A percentile compares a stretch with the other conserved stretches of the same genome.
Evolutionary conservation across 768 basidiomycete species (phyloP).

Genomic region (Pleurotus djamor): DNA sequence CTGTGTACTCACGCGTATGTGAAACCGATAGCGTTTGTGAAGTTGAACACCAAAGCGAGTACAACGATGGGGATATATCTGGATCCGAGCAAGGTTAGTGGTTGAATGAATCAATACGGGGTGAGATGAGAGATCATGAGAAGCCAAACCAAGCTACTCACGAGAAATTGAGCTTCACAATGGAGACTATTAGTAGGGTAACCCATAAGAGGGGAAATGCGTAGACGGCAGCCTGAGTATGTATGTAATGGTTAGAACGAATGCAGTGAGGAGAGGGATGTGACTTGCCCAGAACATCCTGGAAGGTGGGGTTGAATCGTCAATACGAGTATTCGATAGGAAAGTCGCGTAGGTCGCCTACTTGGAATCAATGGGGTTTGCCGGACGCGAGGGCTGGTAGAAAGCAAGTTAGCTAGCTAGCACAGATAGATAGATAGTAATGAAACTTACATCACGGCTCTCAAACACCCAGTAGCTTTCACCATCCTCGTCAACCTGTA

Average conservation of each 20-base stretch:
- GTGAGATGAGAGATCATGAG: background rate
- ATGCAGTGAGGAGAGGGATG: slow-evolving; percentile 3
- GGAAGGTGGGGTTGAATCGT: slow-evolving; percentile 6
- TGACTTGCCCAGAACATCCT: slow-evolving; percentile 91
- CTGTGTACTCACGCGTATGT: slow-evolving; percentile 76
- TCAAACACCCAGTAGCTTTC: slow-evolving; percentile 98
- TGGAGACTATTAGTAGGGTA: slow-evolving; percentile 81
- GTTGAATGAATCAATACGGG: too few relatives aligned
- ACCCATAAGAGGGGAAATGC: slow-evolving; percentile 88
- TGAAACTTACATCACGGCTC: slow-evolving; percentile 78
- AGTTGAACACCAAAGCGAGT: slow-evolving; percentile 93
- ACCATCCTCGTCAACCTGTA: slow-evolving; percentile 91
- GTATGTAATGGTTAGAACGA: background rate
- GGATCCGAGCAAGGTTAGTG: background rate
- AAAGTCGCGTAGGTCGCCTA: slow-evolving; percentile 28
- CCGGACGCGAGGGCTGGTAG: slow-evolving; percentile 77
- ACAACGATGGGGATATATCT: slow-evolving; percentile 95
- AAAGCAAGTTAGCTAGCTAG: slow-evolving; percentile 2
- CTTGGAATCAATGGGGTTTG: slow-evolving; percentile 88
- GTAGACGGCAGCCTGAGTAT: slow-evolving; percentile 77
- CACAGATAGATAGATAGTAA: background rate
- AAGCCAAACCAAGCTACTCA: slow-evolving; percentile 37
- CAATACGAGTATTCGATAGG: slow-evolving; percentile 3
- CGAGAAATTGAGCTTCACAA: slow-evolving; percentile 88
- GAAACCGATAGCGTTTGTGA: slow-evolving; percentile 95